These are phyloP conservation scores for Neurospora sp. DNA, from an alignment of 2,329 filamentous ascomycete species.

Conservation along the genomic window DNA sequence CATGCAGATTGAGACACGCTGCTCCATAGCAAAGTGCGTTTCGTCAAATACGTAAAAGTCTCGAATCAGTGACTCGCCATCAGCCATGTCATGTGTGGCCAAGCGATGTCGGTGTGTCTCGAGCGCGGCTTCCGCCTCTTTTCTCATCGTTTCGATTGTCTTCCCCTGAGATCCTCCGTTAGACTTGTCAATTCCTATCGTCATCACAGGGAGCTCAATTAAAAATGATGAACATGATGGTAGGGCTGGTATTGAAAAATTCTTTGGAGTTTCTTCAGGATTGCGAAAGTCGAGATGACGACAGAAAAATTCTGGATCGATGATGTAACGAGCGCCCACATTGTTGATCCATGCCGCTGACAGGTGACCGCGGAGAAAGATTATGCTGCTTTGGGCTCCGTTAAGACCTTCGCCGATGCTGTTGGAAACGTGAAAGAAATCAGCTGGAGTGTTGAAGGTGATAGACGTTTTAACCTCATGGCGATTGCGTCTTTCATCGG, in stretches of 20 bases:
- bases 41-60: neutral
- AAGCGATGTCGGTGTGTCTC: no score
- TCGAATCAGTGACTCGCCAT: neutral
- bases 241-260: neutral
- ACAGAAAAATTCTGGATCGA: neutral
- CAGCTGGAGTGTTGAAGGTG: no score
- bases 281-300: neutral
- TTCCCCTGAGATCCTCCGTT: neutral
- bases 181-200: neutral
- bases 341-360: neutral
- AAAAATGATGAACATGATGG: neutral
- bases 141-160: neutral
- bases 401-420: neutral
- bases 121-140: neutral
- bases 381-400: neutral
- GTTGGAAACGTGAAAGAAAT: neutral
- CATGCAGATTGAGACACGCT: neutral
- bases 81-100: neutral
- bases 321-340: neutral
- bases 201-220: neutral
- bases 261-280: neutral
- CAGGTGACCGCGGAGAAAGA: neutral
- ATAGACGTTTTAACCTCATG: no score
- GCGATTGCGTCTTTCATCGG: no score
- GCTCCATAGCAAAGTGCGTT: neutral